Evolutionary conservation across 2,329 filamentous ascomycete genomes (phyloP), one percentile per base, ranked within the genome.

Genomic region (Orbilia javanica): DNA sequence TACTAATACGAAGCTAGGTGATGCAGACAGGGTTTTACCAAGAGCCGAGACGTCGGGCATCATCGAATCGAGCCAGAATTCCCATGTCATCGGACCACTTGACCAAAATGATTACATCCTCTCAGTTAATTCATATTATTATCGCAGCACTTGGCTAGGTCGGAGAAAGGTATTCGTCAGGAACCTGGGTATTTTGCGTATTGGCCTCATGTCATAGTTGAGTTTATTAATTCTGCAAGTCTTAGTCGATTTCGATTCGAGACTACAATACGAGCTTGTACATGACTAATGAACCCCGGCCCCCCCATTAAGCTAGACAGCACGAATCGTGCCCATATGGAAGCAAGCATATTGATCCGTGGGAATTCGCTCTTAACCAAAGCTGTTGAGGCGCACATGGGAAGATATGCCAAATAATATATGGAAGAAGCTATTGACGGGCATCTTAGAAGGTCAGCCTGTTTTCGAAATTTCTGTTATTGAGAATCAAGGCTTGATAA

Each of bases 321-420:
- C 88, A 89, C 91, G 82, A 93, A 91, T 83, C 92, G 91, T 7
- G 87, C 94, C 3, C 91, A 93, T 27, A 90, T 93, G 52, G 96
- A 99, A 83, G 96, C 95, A 3, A 99, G 98, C 81, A 87, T 99
- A 0, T 89, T 99, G 3, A 99, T 99, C 85, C 90, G 96, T 36
- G 96, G 96, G 78, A 99, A 99, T 82, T 96, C 96, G 0, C 86
- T 99, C 8, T 87, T 98, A 29, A 99, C 96, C 0, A 96, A 97
- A 83, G 91, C 94, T 0, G 87, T 99, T 52, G 96, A 99, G 83
- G 92, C 93, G 75, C 94, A 99, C 83, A 98, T 99, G 96, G 92
- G 94, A 73, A 90, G 96, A 8, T 86, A 98, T 0, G 96, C 96
- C 48, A 95, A 94, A 81, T 94, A 97, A 81, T 99, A 97, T 82